Evolutionary conservation across 768 basidiomycete genomes (phyloP).

Genomic region (Zangia roseola): DNA sequence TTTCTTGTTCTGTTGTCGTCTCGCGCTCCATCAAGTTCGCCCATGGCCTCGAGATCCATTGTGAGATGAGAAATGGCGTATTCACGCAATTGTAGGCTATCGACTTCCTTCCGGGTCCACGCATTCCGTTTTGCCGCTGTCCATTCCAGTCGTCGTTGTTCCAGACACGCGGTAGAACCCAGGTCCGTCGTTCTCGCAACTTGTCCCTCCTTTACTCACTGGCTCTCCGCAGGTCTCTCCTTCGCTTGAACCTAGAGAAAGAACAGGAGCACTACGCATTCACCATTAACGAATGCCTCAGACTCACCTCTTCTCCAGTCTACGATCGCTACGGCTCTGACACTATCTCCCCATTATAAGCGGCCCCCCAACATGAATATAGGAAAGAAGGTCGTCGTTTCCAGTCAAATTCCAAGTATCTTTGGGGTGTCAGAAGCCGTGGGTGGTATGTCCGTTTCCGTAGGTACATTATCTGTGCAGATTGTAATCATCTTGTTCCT

Average conservation of each 20-base stretch:
- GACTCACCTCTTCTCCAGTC: slow-evolving; percentile 13
- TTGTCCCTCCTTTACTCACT: background rate
- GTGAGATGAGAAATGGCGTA: background rate
- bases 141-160: slow-evolving; percentile 1
- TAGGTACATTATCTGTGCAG: background rate
- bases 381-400: slow-evolving; percentile 15
- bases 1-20: too few species aligned
- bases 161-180: slow-evolving; percentile 24
- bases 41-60: slow-evolving; percentile 14
- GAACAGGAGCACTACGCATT: slow-evolving; percentile 10
- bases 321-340: slow-evolving; percentile 17
- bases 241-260: slow-evolving; percentile 27
- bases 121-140: slow-evolving; percentile 20
- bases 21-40: too few species aligned
- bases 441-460: slow-evolving; percentile 11
- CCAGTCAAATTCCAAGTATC: slow-evolving; percentile 15
- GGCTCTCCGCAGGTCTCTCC: slow-evolving; percentile 4
- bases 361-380: slow-evolving; percentile 20
- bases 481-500: background rate
- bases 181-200: slow-evolving; percentile 2
- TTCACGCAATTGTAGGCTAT: slow-evolving; percentile 11
- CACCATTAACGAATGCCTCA: background rate
- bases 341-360: slow-evolving; percentile 23
- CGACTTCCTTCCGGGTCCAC: slow-evolving; percentile 15
- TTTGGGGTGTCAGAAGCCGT: slow-evolving; percentile 19